A percentile compares a stretch with the other conserved stretches of the same genome.
Conservation (phyloP, 257 asterid genomes). For the Ocimum tenuiflorum region DNA sequence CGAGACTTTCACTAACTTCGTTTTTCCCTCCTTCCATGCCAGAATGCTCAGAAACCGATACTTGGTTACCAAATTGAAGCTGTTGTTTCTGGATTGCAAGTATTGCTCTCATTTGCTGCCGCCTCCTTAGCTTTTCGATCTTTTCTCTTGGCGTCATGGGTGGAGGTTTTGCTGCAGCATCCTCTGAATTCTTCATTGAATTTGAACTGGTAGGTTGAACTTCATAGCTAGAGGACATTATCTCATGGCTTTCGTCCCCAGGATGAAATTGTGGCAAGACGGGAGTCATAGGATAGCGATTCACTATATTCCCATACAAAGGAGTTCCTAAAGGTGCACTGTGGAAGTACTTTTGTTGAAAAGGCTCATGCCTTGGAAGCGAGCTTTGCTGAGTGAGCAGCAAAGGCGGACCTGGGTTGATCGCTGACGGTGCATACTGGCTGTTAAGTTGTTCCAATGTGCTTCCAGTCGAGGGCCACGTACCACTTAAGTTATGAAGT, state of each 20-base stretch:
- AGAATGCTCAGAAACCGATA: slow-evolving; percentile 33
- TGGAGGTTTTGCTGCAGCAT: slow-evolving; percentile 29
- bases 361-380: slow-evolving; percentile 22
- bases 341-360: slow-evolving; percentile 36
- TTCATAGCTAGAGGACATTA: slow-evolving; percentile 31
- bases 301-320: slow-evolving; percentile 36
- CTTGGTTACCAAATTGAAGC: slow-evolving; percentile 59
- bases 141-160: slow-evolving; percentile 86
- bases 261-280: slow-evolving; percentile 23
- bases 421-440: slow-evolving; percentile 35
- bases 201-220: slow-evolving; percentile 35
- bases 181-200: slow-evolving; percentile 23
- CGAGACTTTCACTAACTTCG: slow-evolving; percentile 40
- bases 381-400: slow-evolving; percentile 29
- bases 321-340: slow-evolving; percentile 44
- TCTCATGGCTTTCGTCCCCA: slow-evolving; percentile 13
- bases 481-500: slow-evolving; percentile 31
- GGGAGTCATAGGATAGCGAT: slow-evolving; percentile 36
- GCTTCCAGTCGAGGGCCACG: slow-evolving; percentile 42
- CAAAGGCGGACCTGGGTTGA: slow-evolving; percentile 39
- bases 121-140: slow-evolving; percentile 72
- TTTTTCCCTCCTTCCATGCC: slow-evolving; percentile 41
- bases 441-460: slow-evolving; percentile 30
- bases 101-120: slow-evolving; percentile 88
- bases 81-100: slow-evolving; percentile 85